Conservation (phyloP, 495 filamentous ascomycete genomes). For the Trichoderma reesei region DNA sequence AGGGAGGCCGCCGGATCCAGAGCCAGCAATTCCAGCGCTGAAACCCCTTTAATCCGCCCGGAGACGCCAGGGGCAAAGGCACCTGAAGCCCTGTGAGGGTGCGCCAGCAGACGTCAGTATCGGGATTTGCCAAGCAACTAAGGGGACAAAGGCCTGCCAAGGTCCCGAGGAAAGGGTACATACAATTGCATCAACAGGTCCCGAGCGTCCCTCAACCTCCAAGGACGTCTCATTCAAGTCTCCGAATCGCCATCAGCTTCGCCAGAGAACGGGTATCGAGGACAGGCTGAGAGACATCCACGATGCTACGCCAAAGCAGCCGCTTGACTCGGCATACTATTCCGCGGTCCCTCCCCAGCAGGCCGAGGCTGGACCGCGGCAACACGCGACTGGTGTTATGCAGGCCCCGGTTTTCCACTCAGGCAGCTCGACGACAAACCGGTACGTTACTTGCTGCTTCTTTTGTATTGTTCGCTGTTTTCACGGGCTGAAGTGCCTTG, state of each 20-base stretch:
- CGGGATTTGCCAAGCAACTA: not conserved
- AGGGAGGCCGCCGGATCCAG: not conserved
- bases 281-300: not conserved
- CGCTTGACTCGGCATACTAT: slow-evolving; percentile 4
- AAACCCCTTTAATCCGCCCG: not conserved
- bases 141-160: not conserved
- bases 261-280: not conserved
- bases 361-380: not conserved
- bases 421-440: not conserved
- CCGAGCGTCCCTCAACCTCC: not conserved
- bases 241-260: not conserved
- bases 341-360: not conserved
- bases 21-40: not conserved
- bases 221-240: not conserved
- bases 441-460: not conserved
- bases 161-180: not conserved
- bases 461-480: not conserved
- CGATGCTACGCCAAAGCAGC: slow-evolving; percentile 3
- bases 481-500: not conserved
- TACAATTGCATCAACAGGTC: not conserved
- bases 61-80: slow-evolving; percentile 1
- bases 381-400: not conserved
- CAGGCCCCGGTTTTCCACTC: slow-evolving; percentile 8
- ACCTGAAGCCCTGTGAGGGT: not conserved
- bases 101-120: not conserved